phyloP scores from a whole-genome alignment of 2,329 filamentous ascomycete genomes.

The Ophiostoma novo-ulmi region DNA sequence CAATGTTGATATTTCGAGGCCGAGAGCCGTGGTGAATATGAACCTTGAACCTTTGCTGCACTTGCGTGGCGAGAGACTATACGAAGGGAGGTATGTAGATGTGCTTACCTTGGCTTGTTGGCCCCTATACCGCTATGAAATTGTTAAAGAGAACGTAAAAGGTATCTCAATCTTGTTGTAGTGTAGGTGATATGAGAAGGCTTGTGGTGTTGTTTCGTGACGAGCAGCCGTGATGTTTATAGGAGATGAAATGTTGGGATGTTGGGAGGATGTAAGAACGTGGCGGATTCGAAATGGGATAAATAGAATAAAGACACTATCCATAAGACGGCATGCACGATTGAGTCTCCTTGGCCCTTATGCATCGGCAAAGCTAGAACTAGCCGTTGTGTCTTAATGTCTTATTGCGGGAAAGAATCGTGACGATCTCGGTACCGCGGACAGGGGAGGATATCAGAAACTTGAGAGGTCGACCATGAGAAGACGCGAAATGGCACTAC shows the following conservation, averaged over 20 bases:
- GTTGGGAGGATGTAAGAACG: background rate
- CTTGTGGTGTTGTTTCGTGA: background rate
- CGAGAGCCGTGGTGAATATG: background rate
- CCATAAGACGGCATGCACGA: background rate
- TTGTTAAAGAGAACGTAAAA: background rate
- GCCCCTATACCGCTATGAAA: background rate
- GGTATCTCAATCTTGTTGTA: background rate
- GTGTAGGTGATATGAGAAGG: background rate
- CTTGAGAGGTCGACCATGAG: background rate
- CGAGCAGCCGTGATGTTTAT: background rate
- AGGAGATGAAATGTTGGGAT: background rate
- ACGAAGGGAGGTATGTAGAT: background rate
- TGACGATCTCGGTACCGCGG: background rate
- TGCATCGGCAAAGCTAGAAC: background rate
- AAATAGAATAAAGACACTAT: constrained; percentile 1
- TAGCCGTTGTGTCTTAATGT: background rate
- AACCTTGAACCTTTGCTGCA: background rate
- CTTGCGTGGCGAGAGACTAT: background rate
- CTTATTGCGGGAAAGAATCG: background rate
- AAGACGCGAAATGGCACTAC: too few species aligned
- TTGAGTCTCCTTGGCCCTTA: background rate
- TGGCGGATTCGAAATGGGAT: background rate
- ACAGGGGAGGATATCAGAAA: background rate
- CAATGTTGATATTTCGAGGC: background rate
- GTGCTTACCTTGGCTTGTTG: background rate